Conservation (phyloP, 176 grass and related monocot species). For the Triticum timopheevii region DNA sequence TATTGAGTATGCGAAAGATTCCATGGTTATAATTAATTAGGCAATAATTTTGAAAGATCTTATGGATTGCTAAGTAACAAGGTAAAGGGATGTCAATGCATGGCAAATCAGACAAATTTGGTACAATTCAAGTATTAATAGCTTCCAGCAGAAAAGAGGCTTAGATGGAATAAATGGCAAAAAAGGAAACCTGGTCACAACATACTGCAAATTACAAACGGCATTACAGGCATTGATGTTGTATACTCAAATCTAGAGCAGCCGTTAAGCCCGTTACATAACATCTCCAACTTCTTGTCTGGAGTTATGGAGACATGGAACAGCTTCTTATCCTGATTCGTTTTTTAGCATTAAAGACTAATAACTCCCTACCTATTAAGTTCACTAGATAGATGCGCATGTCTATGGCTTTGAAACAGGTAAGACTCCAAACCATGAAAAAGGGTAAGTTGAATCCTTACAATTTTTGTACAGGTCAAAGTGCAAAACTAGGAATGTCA, state of each 20-base stretch:
- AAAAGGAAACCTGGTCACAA: conserved; percentile 13
- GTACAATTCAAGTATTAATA: conserved; percentile 23
- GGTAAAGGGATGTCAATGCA: not conserved
- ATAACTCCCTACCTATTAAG: not conserved
- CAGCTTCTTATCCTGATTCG: not conserved
- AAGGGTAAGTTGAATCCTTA: not conserved
- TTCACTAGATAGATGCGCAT: not conserved
- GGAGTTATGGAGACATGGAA: not conserved
- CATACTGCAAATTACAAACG: not conserved
- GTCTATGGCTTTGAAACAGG: not conserved
- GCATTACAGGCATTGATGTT: not conserved
- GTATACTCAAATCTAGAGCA: not conserved
- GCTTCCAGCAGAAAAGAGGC: not conserved
- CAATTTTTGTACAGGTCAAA: not conserved
- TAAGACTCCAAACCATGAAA: not conserved
- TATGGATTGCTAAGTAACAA: not conserved
- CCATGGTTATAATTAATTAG: not conserved
- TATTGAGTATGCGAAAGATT: not conserved
- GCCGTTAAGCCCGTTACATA: not conserved
- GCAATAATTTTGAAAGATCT: not conserved
- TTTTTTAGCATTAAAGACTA: not conserved
- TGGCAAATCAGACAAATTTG: not conserved
- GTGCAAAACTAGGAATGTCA: not conserved
- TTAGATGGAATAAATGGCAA: conserved; percentile 7
- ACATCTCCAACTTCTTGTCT: not conserved